A percentile compares a stretch with the other conserved stretches of the same genome.
Conservation (phyloP, 108 stramenopile species). For the Cylindrotheca closterium region DNA sequence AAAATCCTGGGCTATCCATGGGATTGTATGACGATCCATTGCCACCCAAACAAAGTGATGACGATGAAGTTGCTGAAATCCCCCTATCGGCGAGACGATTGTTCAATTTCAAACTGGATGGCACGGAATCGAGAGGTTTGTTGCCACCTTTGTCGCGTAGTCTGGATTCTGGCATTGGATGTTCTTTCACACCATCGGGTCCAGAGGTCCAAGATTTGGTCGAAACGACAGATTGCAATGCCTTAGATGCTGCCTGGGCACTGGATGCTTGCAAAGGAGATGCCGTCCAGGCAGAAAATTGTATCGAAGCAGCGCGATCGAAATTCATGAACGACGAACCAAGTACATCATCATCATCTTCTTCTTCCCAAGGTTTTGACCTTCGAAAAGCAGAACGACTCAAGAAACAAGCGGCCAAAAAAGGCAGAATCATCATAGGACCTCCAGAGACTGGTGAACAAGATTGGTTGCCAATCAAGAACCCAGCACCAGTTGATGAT, state of each 20-base stretch:
- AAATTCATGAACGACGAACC: too few species aligned
- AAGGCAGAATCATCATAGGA: conserved; percentile 1
- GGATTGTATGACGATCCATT: conserved; percentile 27
- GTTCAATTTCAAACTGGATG: conserved; percentile 16
- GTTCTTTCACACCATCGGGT: conserved; percentile 28
- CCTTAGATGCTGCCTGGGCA: conserved; percentile 40
- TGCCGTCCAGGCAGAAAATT: conserved; percentile 23
- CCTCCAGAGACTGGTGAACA: conserved; percentile 6
- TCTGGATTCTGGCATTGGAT: conserved; percentile 14
- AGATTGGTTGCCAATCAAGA: conserved; percentile 17
- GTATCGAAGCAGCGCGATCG: conserved; percentile 26
- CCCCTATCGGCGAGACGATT: conserved; percentile 3
- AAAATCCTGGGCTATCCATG: too few species aligned
- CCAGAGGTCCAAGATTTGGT: conserved; percentile 29
- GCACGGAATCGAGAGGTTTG: conserved; percentile 16
- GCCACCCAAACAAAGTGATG: conserved; percentile 28
- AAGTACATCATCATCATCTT: too few species aligned
- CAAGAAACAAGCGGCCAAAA: neutral
- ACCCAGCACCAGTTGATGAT: conserved; percentile 32
- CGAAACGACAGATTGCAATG: conserved; percentile 17
- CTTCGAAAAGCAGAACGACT: conserved; percentile 7
- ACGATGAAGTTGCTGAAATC: conserved; percentile 15
- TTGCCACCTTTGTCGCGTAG: conserved; percentile 17
- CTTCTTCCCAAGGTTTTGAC: too few species aligned
- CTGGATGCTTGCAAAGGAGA: conserved; percentile 39